Conservation (phyloP, 2,329 filamentous ascomycete species). For the Cordyceps tenuipes region DNA sequence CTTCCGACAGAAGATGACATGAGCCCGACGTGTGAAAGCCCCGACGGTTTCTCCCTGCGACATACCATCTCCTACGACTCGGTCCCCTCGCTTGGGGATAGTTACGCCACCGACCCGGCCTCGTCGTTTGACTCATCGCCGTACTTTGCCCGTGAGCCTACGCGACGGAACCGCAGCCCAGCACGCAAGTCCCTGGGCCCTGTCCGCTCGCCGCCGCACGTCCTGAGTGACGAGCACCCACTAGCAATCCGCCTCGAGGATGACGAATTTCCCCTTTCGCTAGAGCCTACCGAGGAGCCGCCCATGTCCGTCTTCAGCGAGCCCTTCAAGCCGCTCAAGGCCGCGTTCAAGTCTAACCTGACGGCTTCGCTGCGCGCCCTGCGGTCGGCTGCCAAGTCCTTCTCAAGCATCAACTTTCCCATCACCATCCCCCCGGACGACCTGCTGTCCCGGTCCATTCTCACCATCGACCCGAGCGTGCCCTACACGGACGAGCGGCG, state of each 20-base stretch:
- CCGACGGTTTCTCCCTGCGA: conserved; percentile 41
- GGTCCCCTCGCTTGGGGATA: conserved; percentile 50
- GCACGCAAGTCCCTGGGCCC: conserved; percentile 45
- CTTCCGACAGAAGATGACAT: conserved; percentile 40
- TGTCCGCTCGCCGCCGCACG: conserved; percentile 46
- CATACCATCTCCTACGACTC: conserved; percentile 53
- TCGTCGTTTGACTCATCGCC: conserved; percentile 43
- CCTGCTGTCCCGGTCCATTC: conserved; percentile 57
- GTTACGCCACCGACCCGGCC: conserved; percentile 40
- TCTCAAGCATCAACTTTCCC: conserved; percentile 54
- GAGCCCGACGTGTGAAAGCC: conserved; percentile 39
- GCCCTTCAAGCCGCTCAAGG: conserved; percentile 42
- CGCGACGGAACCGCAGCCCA: conserved; percentile 27
- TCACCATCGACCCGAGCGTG: conserved; percentile 57
- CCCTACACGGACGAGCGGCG: conserved; percentile 61
- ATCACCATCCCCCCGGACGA: conserved; percentile 55
- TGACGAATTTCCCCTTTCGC: conserved; percentile 43
- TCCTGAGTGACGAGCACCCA: conserved; percentile 40
- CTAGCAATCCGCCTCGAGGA: conserved; percentile 27
- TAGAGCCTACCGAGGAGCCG: conserved; percentile 25
- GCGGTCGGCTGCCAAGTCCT: conserved; percentile 54
- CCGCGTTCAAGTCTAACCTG: conserved; percentile 60
- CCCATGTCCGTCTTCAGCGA: conserved; percentile 23
- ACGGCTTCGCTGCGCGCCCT: conserved; percentile 58
- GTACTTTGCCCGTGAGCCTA: conserved; percentile 24